phyloP scores from a whole-genome alignment of 2,329 filamentous ascomycete species.

The Xylaria sp. region DNA sequence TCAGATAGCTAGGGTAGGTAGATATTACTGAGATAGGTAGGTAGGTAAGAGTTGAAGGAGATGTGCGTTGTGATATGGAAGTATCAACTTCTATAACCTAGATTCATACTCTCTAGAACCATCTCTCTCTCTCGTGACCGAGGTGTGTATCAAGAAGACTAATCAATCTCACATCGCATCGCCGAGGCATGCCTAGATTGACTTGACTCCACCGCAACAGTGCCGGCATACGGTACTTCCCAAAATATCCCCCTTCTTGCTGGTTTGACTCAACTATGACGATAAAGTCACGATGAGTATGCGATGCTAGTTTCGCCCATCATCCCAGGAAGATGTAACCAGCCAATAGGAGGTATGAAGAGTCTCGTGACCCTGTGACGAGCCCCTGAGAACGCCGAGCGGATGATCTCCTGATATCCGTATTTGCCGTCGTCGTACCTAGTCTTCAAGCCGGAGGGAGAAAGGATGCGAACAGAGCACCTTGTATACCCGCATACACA shows the following conservation, averaged over 20 bases:
- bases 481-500: slow-evolving; percentile 79
- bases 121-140: no score
- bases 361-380: background rate
- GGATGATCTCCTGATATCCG: background rate
- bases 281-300: background rate
- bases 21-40: no score
- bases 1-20: no score
- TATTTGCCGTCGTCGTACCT: background rate
- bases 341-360: background rate
- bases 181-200: background rate
- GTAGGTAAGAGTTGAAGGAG: no score
- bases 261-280: background rate
- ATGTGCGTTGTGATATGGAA: no score
- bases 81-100: no score
- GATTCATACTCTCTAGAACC: no score
- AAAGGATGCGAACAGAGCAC: slow-evolving; percentile 79
- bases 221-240: background rate
- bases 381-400: no score
- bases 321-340: background rate
- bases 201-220: background rate
- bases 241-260: background rate
- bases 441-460: slow-evolving; percentile 69
- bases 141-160: no score
- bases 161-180: background rate
- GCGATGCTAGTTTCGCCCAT: no score